Conservation (phyloP, 2,329 filamentous ascomycete genomes). For the Fusarium ramigenum region DNA sequence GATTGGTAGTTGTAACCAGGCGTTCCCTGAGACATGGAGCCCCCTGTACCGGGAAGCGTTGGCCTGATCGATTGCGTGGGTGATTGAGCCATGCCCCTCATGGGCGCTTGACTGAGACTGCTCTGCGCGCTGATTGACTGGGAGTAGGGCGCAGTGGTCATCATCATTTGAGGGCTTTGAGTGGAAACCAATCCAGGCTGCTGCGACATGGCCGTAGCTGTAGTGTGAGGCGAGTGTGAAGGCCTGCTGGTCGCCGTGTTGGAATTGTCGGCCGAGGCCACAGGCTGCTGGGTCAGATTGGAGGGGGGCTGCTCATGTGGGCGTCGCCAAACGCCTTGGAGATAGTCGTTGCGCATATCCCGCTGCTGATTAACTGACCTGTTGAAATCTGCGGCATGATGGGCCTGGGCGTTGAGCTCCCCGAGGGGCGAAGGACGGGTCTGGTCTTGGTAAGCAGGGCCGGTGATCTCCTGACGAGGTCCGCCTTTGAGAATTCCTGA, state of each 20-base stretch:
- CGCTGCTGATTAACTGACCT: constrained; percentile 84
- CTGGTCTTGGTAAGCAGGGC: constrained; percentile 87
- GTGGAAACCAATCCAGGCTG: constrained; percentile 68
- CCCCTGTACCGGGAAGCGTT: constrained; percentile 65
- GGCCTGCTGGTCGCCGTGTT: constrained; percentile 61
- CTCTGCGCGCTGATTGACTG: constrained; percentile 77
- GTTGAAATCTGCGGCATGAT: constrained; percentile 91
- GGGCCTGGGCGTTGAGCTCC: constrained; percentile 86
- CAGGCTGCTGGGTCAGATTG: constrained; percentile 58
- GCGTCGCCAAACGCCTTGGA: constrained; percentile 83
- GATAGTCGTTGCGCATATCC: constrained; percentile 79
- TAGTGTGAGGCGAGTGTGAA: constrained; percentile 66
- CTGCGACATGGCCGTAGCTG: constrained; percentile 64
- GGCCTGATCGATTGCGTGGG: constrained; percentile 71
- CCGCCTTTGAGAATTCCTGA: constrained; percentile 79
- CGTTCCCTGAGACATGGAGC: constrained; percentile 60
- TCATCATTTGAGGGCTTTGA: constrained; percentile 73
- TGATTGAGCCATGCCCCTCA: constrained; percentile 70
- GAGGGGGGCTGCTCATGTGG: constrained; percentile 79
- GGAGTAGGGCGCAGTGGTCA: constrained; percentile 72
- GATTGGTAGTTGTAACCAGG: constrained; percentile 72
- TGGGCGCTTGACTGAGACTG: constrained; percentile 75
- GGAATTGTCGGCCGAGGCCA: constrained; percentile 53
- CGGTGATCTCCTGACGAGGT: constrained; percentile 88
- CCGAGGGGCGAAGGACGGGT: constrained; percentile 78